phyloP scores from a whole-genome alignment of 306 rosid genomes.

The Fragaria vesca region DNA sequence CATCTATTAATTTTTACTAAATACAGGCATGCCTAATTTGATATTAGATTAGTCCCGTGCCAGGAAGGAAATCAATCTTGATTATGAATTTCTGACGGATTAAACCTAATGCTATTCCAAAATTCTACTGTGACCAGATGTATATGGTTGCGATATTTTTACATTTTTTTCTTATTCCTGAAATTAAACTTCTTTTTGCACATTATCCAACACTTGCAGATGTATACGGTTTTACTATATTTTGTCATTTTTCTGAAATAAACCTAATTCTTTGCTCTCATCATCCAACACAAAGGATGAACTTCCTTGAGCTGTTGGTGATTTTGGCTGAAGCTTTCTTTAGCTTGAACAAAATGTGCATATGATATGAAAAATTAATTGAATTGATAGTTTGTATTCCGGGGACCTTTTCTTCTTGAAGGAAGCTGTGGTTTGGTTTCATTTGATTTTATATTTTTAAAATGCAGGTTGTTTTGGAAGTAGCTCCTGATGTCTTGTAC shows the following conservation, averaged over 20 bases:
- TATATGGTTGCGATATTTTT: neutral
- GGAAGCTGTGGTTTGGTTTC: constrained; percentile 10
- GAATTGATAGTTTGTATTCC: neutral
- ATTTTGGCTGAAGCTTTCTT: neutral
- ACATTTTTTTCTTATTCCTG: neutral
- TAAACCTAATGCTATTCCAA: neutral
- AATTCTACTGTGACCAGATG: neutral
- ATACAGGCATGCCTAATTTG: constrained; percentile 3
- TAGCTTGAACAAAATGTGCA: neutral
- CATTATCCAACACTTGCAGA: neutral
- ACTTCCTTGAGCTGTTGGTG: constrained; percentile 12
- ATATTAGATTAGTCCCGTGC: neutral
- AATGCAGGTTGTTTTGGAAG: constrained; percentile 89
- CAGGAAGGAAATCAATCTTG: neutral
- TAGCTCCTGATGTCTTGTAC: constrained; percentile 76
- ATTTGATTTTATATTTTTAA: constrained; percentile 14
- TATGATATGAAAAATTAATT: neutral
- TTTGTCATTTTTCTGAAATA: neutral
- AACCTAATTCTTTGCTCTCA: neutral
- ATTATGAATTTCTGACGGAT: neutral
- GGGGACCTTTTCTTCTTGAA: constrained; percentile 7
- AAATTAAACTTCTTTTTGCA: neutral
- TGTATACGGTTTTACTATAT: neutral
- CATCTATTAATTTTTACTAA: neutral
- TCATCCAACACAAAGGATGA: neutral